Evolutionary conservation across 345 rosid species (phyloP).

Genomic region (Nasturtium officinale): DNA sequence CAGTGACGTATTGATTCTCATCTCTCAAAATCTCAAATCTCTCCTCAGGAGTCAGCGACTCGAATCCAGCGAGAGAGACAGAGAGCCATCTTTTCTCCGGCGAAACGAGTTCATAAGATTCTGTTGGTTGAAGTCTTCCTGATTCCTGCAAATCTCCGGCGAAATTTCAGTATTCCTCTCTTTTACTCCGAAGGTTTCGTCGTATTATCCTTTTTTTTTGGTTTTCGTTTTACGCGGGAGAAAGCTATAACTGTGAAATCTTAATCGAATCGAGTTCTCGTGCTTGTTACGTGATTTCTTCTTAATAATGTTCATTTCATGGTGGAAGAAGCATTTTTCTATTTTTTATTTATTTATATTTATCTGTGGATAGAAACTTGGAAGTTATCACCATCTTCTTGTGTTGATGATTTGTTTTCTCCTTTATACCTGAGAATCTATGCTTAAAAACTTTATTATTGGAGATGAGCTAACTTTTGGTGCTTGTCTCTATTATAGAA

Average conservation of each 20-base stretch:
- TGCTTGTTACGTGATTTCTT: constrained; percentile 27
- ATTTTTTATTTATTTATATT: neutral
- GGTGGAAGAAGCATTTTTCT: neutral
- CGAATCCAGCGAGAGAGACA: neutral
- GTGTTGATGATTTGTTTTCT: neutral
- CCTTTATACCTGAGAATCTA: constrained; percentile 11
- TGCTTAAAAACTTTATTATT: neutral
- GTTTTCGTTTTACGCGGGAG: neutral
- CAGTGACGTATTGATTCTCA: neutral
- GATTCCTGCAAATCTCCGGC: constrained; percentile 22
- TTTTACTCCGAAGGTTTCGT: constrained; percentile 23
- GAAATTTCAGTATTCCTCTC: constrained; percentile 16
- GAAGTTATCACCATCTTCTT: too few species aligned
- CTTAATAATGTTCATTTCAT: neutral
- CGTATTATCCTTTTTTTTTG: constrained; percentile 14
- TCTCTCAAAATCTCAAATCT: constrained; percentile 12
- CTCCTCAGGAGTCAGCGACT: constrained; percentile 5
- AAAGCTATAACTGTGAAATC: constrained; percentile 6
- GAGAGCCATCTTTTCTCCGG: constrained; percentile 3
- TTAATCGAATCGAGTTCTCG: constrained; percentile 26
- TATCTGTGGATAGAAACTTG: neutral
- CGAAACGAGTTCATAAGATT: constrained; percentile 8
- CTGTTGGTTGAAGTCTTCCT: constrained; percentile 14
- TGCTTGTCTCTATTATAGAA: constrained; percentile 32
- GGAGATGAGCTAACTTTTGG: constrained; percentile 13